Evolutionary conservation across 1,139 yeast genomes (phyloP).

Genomic region (Lodderomyces oxycetoniae): DNA sequence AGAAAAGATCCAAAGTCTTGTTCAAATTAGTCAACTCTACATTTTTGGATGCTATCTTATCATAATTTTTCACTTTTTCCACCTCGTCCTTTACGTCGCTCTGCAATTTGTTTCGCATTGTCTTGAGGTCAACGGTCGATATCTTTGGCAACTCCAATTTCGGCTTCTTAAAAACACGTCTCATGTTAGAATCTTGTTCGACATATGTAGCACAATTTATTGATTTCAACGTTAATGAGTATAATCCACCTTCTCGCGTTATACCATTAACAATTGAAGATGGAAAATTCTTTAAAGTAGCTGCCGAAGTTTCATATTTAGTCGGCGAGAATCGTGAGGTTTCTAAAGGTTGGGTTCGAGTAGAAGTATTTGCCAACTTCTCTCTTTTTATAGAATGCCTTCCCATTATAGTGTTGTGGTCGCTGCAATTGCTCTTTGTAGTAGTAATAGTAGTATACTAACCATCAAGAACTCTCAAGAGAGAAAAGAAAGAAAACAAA

Average conservation of each 20-base stretch:
- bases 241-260: slow-evolving; percentile 43
- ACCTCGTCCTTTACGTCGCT: slow-evolving; percentile 3
- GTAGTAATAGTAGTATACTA: neutral
- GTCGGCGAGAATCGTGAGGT: slow-evolving; percentile 20
- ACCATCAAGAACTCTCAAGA: neutral
- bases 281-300: slow-evolving; percentile 33
- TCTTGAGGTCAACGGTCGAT: slow-evolving; percentile 17
- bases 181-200: slow-evolving; percentile 35
- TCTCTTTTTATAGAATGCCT: slow-evolving; percentile 3
- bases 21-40: no score
- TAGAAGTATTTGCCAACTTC: neutral
- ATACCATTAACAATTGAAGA: slow-evolving; percentile 42
- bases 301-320: slow-evolving; percentile 31
- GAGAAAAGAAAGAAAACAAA: neutral
- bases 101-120: slow-evolving; percentile 18
- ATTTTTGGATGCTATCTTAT: no score
- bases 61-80: no score
- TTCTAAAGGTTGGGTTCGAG: slow-evolving; percentile 2
- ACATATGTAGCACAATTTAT: slow-evolving; percentile 35
- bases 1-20: no score
- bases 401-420: slow-evolving; percentile 3
- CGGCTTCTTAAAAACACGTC: slow-evolving; percentile 12
- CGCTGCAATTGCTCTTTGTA: neutral
- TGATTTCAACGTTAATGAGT: slow-evolving; percentile 41
- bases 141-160: slow-evolving; percentile 19